Evolutionary conservation across 352 stramenopile genomes (phyloP).

Genomic region (Pythium oligandrum): DNA sequence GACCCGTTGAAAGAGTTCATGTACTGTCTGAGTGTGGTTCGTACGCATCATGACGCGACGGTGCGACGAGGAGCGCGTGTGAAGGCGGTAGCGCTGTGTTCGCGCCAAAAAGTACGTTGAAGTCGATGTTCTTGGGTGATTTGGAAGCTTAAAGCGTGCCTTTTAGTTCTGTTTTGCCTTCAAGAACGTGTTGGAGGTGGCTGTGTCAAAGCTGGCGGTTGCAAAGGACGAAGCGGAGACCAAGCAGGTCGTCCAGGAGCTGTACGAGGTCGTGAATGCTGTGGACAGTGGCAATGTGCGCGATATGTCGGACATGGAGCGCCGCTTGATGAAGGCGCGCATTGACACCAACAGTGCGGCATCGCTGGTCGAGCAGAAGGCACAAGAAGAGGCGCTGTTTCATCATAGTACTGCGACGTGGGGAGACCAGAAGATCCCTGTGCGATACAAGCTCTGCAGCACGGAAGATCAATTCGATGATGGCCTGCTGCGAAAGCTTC

Average conservation of each 20-base stretch:
- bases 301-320: conserved; percentile 69
- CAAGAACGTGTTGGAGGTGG: conserved; percentile 67
- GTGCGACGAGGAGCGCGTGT: conserved; percentile 73
- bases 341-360: conserved; percentile 37
- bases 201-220: conserved; percentile 60
- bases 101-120: conserved; percentile 56
- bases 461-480: conserved; percentile 83
- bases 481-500: conserved; percentile 55
- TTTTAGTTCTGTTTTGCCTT: conserved; percentile 66
- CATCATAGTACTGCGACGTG: conserved; percentile 52
- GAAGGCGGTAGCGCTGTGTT: conserved; percentile 81
- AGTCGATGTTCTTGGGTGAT: neutral
- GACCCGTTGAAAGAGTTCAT: conserved; percentile 73
- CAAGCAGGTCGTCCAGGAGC: conserved; percentile 43
- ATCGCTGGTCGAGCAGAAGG: conserved; percentile 36
- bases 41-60: conserved; percentile 69
- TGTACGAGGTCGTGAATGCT: conserved; percentile 69
- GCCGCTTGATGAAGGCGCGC: conserved; percentile 67
- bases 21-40: conserved; percentile 86
- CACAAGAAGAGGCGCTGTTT: conserved; percentile 42
- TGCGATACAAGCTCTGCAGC: conserved; percentile 81
- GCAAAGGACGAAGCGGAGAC: conserved; percentile 37
- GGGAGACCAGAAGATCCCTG: conserved; percentile 53
- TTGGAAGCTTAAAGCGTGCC: neutral
- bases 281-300: conserved; percentile 57